Percentiles rank a stretch among this genome's conserved stretches.
Conservation (phyloP, 176 grass and related monocot genomes). For the Tuctoria greenei region DNA sequence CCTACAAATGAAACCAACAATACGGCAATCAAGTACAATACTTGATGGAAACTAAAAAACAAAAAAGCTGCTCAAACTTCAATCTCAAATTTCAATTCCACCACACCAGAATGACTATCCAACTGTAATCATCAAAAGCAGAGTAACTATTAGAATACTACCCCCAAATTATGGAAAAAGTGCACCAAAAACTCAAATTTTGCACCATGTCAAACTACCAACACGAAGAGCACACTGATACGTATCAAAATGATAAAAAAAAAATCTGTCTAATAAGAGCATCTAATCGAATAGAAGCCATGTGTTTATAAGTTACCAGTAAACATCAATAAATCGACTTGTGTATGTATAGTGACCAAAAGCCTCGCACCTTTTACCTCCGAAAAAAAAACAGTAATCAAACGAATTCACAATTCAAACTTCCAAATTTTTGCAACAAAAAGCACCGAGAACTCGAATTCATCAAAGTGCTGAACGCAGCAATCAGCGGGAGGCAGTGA, state of each 20-base stretch:
- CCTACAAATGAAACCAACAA: neutral
- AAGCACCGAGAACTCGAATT: slow-evolving; percentile 15
- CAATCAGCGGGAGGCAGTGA: neutral
- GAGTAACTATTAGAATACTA: neutral
- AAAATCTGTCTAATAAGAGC: neutral
- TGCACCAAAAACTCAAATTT: neutral
- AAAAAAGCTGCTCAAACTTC: slow-evolving; percentile 1
- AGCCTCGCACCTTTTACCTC: slow-evolving; percentile 31
- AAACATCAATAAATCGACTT: slow-evolving; percentile 18
- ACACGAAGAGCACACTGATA: neutral
- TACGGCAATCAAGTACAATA: neutral
- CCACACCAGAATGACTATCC: neutral
- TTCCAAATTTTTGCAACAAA: slow-evolving; percentile 1
- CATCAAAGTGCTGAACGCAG: neutral
- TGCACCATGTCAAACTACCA: neutral
- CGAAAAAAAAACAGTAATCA: slow-evolving; percentile 11
- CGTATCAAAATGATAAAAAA: slow-evolving; percentile 1
- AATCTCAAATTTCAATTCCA: neutral
- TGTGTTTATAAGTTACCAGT: neutral
- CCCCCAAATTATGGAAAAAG: neutral
- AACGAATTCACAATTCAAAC: slow-evolving; percentile 8
- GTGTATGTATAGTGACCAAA: slow-evolving; percentile 5
- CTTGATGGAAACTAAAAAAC: slow-evolving; percentile 11
- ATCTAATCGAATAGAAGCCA: neutral
- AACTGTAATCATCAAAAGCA: neutral